Percentiles rank a stretch among this genome's conserved stretches.
Evolutionary conservation across 257 asterid genomes (phyloP).

Genomic region (Solanum infundibuliforme): DNA sequence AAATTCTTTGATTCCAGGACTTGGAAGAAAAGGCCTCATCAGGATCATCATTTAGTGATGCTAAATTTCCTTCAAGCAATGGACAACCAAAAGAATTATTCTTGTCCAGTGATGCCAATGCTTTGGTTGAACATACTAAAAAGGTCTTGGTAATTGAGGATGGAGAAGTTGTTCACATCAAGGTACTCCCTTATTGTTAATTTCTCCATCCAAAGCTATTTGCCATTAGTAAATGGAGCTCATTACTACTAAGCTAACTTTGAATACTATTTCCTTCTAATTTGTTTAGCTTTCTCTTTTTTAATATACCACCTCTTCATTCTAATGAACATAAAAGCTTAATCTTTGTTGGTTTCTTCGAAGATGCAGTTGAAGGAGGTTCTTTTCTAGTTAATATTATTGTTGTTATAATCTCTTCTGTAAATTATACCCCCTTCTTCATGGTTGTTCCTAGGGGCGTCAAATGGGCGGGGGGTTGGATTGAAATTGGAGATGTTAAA

Average conservation of each 20-base stretch:
- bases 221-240: not conserved
- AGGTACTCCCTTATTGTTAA: constrained; percentile 27
- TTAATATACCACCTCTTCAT: not conserved
- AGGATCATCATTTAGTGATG: constrained; percentile 52
- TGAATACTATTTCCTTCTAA: not conserved
- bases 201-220: not conserved
- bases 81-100: constrained; percentile 71
- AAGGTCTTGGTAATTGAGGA: constrained; percentile 83
- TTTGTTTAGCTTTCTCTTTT: not conserved
- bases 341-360: not conserved
- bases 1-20: constrained; percentile 35
- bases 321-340: not conserved
- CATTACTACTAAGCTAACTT: not conserved
- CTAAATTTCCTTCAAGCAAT: constrained; percentile 48
- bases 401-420: not conserved
- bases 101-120: constrained; percentile 87
- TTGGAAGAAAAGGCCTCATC: constrained; percentile 31
- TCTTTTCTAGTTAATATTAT: not conserved
- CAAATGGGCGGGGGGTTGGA: not conserved
- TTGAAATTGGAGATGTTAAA: too few species aligned
- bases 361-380: not conserved
- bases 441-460: not conserved
- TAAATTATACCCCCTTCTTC: not conserved
- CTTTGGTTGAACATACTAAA: constrained; percentile 89
- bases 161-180: constrained; percentile 80